Evolutionary conservation across 2,329 filamentous ascomycete genomes (phyloP), one percentile per base, ranked within the genome.

Genomic region (Fusarium sp.): DNA sequence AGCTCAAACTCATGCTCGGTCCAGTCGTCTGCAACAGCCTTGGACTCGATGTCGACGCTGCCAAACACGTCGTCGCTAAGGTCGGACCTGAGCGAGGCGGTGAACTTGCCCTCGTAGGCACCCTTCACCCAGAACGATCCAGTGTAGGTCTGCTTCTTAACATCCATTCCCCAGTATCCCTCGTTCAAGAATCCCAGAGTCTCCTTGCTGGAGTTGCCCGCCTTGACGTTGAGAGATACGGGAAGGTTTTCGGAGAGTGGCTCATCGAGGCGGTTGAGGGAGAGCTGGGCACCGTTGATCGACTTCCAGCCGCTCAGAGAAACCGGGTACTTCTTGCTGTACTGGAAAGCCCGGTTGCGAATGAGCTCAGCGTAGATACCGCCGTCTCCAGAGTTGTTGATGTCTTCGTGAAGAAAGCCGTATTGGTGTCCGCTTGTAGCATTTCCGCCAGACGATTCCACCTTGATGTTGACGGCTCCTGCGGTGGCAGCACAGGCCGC

Each of bases 311-410:
- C 82, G n/a, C 79, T 78, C 3, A 88, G 79, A 5, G 81, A 82
- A 40, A 80, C 78, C 4, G 82, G 83, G 64, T 78, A 84, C 15
- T 74, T 70, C 18, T 80, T 78, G 63, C 81, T 84, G 57, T 81
- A 82, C 77, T 94, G 91, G 74, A 94, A 93, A 11, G 90, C 91
- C 51, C 90, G 86, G 78, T 94, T 94, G 54, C 86, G 87, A 60
- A 94, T 87, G 60, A 94, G 78, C 75, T 94, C 91, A 51, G 89
- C 91, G 75, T 94, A 93, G 66, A 93, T 87, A 6, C 91, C 91
- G 23, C 91, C 91, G 74, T 94, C 91, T 3, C 91, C 91, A 2
- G 88, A 90, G 77, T 92, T 88, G 78, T 89, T 89, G 77, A 91
- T 91, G 57, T 89, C 88, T 76, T 84, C 82, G 52, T 84, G 82